These are phyloP conservation scores for Hibiscus mutabilis DNA, from an alignment of 345 rosid genomes.

Conservation along the genomic window DNA sequence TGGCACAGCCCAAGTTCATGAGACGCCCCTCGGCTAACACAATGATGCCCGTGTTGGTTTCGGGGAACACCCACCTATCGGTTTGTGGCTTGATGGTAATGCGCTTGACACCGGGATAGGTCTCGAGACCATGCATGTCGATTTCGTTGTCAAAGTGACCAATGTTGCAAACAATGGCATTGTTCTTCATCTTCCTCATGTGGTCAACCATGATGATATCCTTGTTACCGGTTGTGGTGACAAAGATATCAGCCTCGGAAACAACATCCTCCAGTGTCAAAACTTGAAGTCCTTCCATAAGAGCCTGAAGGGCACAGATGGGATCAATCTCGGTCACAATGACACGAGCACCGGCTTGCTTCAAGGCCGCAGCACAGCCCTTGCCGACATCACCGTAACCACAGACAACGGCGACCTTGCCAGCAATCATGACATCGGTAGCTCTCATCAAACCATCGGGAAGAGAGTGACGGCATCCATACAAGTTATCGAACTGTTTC, in stretches of 20 bases:
- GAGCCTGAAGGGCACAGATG: constrained; percentile 87
- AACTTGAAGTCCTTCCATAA: constrained; percentile 87
- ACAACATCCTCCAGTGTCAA: constrained; percentile 68
- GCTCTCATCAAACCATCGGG: constrained; percentile 98
- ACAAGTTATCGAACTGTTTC: constrained; percentile 78
- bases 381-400: constrained; percentile 97
- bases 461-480: constrained; percentile 95
- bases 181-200: constrained; percentile 97
- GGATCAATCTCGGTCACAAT: constrained; percentile 91
- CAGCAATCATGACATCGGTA: constrained; percentile 93
- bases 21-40: constrained; percentile 86
- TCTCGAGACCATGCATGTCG: constrained; percentile 77
- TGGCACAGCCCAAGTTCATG: constrained; percentile 95
- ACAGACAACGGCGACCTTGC: constrained; percentile 82
- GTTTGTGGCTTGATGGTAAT: constrained; percentile 97
- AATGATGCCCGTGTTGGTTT: constrained; percentile 66
- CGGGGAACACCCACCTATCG: constrained; percentile 92
- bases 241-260: constrained; percentile 72
- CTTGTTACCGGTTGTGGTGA: constrained; percentile 90
- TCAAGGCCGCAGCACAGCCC: constrained; percentile 91
- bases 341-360: constrained; percentile 84
- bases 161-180: constrained; percentile 92
- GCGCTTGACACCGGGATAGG: constrained; percentile 71
- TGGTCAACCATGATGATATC: constrained; percentile 81
- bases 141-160: constrained; percentile 93